Percentiles rank a stretch among this genome's conserved stretches.
Conservation (phyloP, 345 rosid genomes). For the Adansonia digitata region DNA sequence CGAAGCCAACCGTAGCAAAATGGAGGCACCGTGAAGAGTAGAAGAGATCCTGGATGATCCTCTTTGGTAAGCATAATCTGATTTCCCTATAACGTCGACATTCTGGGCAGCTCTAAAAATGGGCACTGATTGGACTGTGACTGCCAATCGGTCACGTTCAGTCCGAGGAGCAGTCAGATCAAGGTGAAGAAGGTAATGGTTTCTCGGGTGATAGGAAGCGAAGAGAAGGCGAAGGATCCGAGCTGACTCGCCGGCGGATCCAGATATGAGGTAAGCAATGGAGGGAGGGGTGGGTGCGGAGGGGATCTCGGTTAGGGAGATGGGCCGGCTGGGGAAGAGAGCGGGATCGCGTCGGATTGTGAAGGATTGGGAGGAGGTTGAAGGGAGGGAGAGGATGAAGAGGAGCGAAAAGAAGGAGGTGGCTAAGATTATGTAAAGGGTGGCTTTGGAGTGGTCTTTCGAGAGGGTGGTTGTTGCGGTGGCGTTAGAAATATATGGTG, state of each 20-base stretch:
- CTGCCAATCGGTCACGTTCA: conserved; percentile 71
- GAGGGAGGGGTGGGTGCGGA: conserved; percentile 67
- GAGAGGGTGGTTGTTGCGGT: conserved; percentile 8
- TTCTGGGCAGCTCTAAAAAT: conserved; percentile 74
- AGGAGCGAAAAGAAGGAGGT: conserved; percentile 59
- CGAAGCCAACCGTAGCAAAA: conserved; percentile 58
- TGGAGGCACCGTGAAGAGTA: conserved; percentile 83
- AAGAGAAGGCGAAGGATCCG: conserved; percentile 74
- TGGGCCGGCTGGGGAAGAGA: conserved; percentile 61
- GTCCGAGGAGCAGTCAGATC: conserved; percentile 56
- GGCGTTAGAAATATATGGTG: conserved; percentile 3
- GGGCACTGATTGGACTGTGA: conserved; percentile 47
- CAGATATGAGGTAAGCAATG: conserved; percentile 67
- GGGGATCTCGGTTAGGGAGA: conserved; percentile 35
- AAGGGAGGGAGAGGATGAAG: conserved; percentile 62
- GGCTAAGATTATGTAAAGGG: conserved; percentile 50
- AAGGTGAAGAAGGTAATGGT: conserved; percentile 78
- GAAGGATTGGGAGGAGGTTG: conserved; percentile 24
- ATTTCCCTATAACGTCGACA: conserved; percentile 73
- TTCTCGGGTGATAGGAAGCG: conserved; percentile 80
- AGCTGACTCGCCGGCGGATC: conserved; percentile 59
- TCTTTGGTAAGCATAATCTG: conserved; percentile 64
- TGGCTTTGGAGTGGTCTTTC: conserved; percentile 43
- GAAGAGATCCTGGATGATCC: conserved; percentile 86
- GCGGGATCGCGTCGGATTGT: conserved; percentile 50